Base-by-base conservation (phyloP, 2,329 filamentous ascomycete genomes). In the Colletotrichum higginsianum region DNA sequence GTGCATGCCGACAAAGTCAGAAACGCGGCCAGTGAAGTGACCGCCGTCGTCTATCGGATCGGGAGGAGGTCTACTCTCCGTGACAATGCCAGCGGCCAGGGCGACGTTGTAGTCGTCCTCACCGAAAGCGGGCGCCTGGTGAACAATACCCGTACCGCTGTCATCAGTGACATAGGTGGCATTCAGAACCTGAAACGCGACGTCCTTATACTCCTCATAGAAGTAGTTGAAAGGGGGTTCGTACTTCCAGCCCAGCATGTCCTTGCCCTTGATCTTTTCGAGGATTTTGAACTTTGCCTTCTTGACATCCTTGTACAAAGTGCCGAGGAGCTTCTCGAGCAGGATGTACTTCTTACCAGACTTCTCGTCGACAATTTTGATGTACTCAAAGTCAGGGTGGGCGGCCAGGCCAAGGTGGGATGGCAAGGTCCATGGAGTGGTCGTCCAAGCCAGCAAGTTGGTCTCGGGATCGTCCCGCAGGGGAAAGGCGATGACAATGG, bases 61-160 rank as follows among this genome's bases (percentile, higher is more conserved):
- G 0, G 95, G 95, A n/a, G 96, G 94, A 46, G 91, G 86, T 65
- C 94, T 91, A 70, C 90, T 88, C 75, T 95, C 92, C 73, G 83
- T 92, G 78, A 98, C 92, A 76, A 97, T 88, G 52, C 94, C 95
- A 56, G 90, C 86, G 68, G 92, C 91, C 72, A 95, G 82, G 11
- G 93, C 94, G 71, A 96, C 90, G 75, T 92, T 92, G 86, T 97
- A 98, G 91, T 98, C 96, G 75, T 98, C 96, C 83, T 98, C 94
- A 88, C 96, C 96, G 79, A 96, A 98, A 1, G 95, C 94, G 2
- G 96, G 96, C 5, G 96, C 89, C 82, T 98, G 95, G 82, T 98
- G 96, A 55, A 98, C 96, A 74, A 98, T 93, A 78, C 96, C 96
- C 44, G 94, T 94, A 90, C 96, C 96, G 78, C 94, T 95, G 72